phyloP scores from a whole-genome alignment of 371 early-diverging fungal genomes.

The Syncephalastrum racemosum region DNA sequence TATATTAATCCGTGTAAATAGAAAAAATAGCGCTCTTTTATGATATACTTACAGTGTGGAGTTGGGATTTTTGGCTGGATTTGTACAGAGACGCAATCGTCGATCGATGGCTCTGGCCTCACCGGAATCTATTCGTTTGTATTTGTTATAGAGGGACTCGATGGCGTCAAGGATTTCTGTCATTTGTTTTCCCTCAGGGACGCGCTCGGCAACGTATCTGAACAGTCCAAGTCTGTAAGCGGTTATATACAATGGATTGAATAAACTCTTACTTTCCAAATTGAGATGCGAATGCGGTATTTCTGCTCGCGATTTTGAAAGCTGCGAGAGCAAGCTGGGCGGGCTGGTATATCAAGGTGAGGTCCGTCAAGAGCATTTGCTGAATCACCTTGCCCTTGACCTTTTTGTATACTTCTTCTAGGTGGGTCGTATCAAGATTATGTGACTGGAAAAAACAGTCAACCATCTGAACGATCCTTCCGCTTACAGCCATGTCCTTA shows the following conservation, averaged over 20 bases:
- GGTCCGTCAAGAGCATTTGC: slow-evolving; percentile 71
- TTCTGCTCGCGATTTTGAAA: slow-evolving; percentile 64
- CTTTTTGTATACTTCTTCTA: slow-evolving; percentile 60
- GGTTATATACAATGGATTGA: not conserved
- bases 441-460: not conserved
- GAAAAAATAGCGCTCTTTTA: slow-evolving; percentile 5
- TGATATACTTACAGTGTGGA: slow-evolving; percentile 58
- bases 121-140: slow-evolving; percentile 14
- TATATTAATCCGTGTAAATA: slow-evolving; percentile 3
- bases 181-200: no score
- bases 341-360: slow-evolving; percentile 78
- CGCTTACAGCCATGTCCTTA: slow-evolving; percentile 9
- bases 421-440: slow-evolving; percentile 14
- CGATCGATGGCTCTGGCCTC: slow-evolving; percentile 63
- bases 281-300: slow-evolving; percentile 54
- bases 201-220: no score
- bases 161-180: no score
- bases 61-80: slow-evolving; percentile 73
- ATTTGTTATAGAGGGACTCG: no score
- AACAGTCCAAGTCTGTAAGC: no score
- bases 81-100: slow-evolving; percentile 59
- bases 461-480: no score
- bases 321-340: slow-evolving; percentile 86
- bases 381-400: slow-evolving; percentile 51
- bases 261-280: slow-evolving; percentile 36